Percentiles rank a stretch among this genome's conserved stretches.
Conservation (phyloP, 1,139 yeast genomes). For the Suhomyces anneliseae region DNA sequence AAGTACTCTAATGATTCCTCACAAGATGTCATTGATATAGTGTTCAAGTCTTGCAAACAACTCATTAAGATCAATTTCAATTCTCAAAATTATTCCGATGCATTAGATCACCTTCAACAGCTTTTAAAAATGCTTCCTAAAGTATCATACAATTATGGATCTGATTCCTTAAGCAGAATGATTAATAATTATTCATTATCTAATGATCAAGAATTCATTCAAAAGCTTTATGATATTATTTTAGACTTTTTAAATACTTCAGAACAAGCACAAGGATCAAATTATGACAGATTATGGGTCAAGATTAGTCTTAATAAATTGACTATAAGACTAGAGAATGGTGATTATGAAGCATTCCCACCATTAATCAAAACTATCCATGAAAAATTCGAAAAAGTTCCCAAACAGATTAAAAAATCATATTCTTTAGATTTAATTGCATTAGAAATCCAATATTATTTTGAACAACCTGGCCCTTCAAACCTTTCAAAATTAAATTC, state of each 20-base stretch:
- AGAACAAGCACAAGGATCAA: slow-evolving; percentile 14
- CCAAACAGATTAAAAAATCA: slow-evolving; percentile 47
- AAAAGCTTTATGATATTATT: slow-evolving; percentile 30
- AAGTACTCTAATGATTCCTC: slow-evolving; percentile 3
- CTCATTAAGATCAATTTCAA: slow-evolving; percentile 53
- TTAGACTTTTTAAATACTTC: slow-evolving; percentile 20
- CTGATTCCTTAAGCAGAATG: slow-evolving; percentile 60
- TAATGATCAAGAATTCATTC: slow-evolving; percentile 27
- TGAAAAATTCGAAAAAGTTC: slow-evolving; percentile 33
- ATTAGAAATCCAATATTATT: slow-evolving; percentile 56
- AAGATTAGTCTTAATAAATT: slow-evolving; percentile 56
- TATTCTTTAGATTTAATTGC: slow-evolving; percentile 65
- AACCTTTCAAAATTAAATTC: slow-evolving; percentile 43
- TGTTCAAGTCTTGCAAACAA: slow-evolving; percentile 68
- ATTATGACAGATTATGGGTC: slow-evolving; percentile 56
- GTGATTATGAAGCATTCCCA: slow-evolving; percentile 37
- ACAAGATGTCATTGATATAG: slow-evolving; percentile 33
- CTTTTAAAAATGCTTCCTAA: slow-evolving; percentile 26
- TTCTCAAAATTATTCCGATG: slow-evolving; percentile 32
- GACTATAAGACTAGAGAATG: slow-evolving; percentile 44
- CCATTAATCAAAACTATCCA: slow-evolving; percentile 43
- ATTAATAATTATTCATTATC: slow-evolving; percentile 45
- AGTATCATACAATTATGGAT: slow-evolving; percentile 52
- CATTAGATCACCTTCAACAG: slow-evolving; percentile 29
- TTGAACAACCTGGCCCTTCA: slow-evolving; percentile 23